These are phyloP conservation scores for Quercus variabilis DNA, from an alignment of 306 rosid genomes.

Conservation along the genomic window DNA sequence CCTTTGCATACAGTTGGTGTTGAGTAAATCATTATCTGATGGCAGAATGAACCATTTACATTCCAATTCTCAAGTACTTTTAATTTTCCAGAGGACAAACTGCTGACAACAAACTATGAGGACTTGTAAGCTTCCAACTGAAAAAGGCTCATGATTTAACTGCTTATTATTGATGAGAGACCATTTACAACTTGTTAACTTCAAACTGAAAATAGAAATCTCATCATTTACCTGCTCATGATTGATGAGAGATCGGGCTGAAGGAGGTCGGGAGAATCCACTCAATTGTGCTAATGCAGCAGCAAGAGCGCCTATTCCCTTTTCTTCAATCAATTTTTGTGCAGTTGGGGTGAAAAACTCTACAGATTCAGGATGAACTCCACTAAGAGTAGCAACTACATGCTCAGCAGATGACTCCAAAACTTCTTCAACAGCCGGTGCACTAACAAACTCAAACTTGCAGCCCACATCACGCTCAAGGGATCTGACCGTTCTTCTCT, in stretches of 20 bases:
- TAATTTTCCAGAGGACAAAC: slow-evolving; percentile 7
- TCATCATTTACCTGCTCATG: slow-evolving; percentile 74
- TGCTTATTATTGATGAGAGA: slow-evolving; percentile 81
- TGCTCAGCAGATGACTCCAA: slow-evolving; percentile 87
- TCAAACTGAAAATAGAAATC: slow-evolving; percentile 3
- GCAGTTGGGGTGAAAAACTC: slow-evolving; percentile 87
- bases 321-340: slow-evolving; percentile 73
- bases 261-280: slow-evolving; percentile 92
- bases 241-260: slow-evolving; percentile 78
- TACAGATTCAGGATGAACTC: slow-evolving; percentile 88
- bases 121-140: not conserved
- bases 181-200: slow-evolving; percentile 10
- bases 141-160: slow-evolving; percentile 37
- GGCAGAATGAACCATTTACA: not conserved
- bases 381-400: slow-evolving; percentile 74
- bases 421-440: slow-evolving; percentile 71
- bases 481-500: slow-evolving; percentile 92
- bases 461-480: slow-evolving; percentile 98
- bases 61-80: not conserved
- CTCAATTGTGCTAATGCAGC: slow-evolving; percentile 97
- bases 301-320: slow-evolving; percentile 82
- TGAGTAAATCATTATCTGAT: not conserved
- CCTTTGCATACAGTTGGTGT: not conserved
- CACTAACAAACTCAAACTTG: slow-evolving; percentile 75
- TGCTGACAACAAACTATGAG: not conserved